Percentiles rank a stretch among this genome's conserved stretches.
Evolutionary conservation across 805 yeast species (phyloP).

Genomic region (Pichia kluyveri): DNA sequence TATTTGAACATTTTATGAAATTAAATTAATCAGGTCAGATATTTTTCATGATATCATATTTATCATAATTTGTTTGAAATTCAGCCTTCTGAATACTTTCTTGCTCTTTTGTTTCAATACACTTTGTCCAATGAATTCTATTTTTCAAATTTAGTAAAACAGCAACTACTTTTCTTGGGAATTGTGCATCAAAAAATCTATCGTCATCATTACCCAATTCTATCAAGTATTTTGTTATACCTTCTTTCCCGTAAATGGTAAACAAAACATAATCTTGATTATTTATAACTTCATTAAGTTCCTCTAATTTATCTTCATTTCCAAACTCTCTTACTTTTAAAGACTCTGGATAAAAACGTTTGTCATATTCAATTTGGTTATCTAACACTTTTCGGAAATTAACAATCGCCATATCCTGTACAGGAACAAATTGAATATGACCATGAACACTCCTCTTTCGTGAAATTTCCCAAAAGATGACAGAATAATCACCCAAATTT

Average conservation of each 20-base stretch:
- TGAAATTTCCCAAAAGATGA: conserved; percentile 65
- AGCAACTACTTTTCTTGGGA: conserved; percentile 76
- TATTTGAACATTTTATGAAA: too few relatives aligned
- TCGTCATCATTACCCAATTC: conserved; percentile 22
- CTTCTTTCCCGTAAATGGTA: conserved; percentile 13
- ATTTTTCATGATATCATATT: background rate
- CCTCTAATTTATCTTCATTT: conserved; percentile 13
- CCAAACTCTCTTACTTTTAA: conserved; percentile 32
- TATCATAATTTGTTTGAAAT: conserved; percentile 47
- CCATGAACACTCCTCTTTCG: conserved; percentile 59
- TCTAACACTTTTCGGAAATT: conserved; percentile 39
- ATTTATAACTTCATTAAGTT: conserved; percentile 19
- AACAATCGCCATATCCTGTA: conserved; percentile 29
- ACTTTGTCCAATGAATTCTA: conserved; percentile 68
- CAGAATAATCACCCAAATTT: conserved; percentile 30
- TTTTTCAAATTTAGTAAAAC: conserved; percentile 49
- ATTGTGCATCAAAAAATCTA: conserved; percentile 56
- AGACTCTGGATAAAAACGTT: conserved; percentile 34
- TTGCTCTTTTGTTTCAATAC: conserved; percentile 50
- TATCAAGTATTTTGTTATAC: conserved; percentile 20
- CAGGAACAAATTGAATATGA: conserved; percentile 71
- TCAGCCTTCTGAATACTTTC: conserved; percentile 56
- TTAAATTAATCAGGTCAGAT: too few relatives aligned
- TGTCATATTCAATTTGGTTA: conserved; percentile 36
- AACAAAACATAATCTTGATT: conserved; percentile 9